Evolutionary conservation across 2,329 filamentous ascomycete species (phyloP), one percentile per base, ranked within the genome.

Genomic region (Penicillium corylophilum): DNA sequence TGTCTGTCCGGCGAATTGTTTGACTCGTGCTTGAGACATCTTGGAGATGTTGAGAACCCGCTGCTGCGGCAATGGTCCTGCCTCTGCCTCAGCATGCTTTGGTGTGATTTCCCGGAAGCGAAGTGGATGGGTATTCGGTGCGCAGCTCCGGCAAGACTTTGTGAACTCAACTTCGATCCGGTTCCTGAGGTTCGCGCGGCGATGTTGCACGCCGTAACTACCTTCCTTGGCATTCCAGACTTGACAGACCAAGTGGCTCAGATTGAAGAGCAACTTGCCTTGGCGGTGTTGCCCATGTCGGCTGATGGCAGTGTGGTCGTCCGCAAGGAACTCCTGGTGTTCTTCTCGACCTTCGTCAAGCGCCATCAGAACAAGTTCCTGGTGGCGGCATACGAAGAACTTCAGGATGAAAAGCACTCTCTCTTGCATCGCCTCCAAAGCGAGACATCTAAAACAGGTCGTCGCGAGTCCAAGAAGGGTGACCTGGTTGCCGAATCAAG

Each of bases 71-170:
- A 99, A 70, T 99, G 94, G 91, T 92, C 91, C 16, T 96, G 92
- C 67, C 79, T 99, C 8, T 97, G 93, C 72, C 84, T 99, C 55
- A 96, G 93, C 69, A 93, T 96, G 76, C 79, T 99, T 20, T 97
- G 93, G 92, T 82, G 87, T 59, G 89, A 95, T 63, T 88, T 92
- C 46, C 85, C 91, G 1, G 91, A 96, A 67, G 93, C 92, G 1
- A 97, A 97, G 70, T 97, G 93, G 89, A 84, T 89, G 61, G 94
- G 90, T n/a, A 95, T 97, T 54, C 82, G 90, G 42, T 90, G 91
- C 66, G 87, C 88, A 60, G 94, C 92, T 1, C 91, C 92, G 49
- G 80, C 87, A 45, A 88, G 90, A 64, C 79, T 99, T 2, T 89
- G 89, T 44, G 85, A 86, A 54, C 80, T 96, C 31, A 87, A 88